phyloP scores from a whole-genome alignment of 179 eudicot genomes.

The Sideroxylon spinosum region DNA sequence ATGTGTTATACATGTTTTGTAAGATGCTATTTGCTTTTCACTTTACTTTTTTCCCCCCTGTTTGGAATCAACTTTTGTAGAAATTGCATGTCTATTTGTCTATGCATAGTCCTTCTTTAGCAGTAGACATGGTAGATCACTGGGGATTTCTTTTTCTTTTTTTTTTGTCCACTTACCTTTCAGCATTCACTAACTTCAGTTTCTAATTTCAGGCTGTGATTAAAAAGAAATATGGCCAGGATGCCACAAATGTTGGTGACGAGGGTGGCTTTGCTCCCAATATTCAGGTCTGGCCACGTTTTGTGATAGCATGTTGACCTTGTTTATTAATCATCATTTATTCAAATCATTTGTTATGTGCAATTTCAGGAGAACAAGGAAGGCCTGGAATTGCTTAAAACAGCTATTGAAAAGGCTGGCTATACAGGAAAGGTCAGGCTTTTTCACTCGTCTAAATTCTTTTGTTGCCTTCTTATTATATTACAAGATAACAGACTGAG shows the following conservation, averaged over 20 bases:
- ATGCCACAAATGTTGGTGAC: slow-evolving; percentile 97
- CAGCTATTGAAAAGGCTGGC: slow-evolving; percentile 92
- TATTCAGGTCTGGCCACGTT: slow-evolving; percentile 55
- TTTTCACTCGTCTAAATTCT: background rate
- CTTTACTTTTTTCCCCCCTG: too few species aligned
- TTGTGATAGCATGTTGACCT: background rate
- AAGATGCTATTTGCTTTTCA: too few species aligned
- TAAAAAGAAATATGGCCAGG: slow-evolving; percentile 98
- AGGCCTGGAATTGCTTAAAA: slow-evolving; percentile 92
- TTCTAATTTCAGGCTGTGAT: slow-evolving; percentile 65
- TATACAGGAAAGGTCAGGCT: slow-evolving; percentile 73
- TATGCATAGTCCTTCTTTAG: background rate
- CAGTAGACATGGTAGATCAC: background rate
- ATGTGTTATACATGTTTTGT: background rate
- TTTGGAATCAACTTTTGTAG: background rate
- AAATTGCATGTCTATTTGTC: too few species aligned
- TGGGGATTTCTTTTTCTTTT: background rate
- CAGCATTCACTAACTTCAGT: background rate
- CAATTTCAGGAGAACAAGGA: slow-evolving; percentile 83
- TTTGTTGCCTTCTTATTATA: slow-evolving; percentile 8
- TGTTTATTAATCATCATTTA: background rate
- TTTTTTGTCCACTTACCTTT: background rate
- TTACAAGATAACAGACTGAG: background rate
- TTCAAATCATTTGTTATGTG: slow-evolving; percentile 4
- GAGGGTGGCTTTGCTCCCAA: slow-evolving; percentile 99